These are phyloP conservation scores for Yamadazyma buinensis DNA, from an alignment of 1,139 yeast genomes.

Conservation along the genomic window DNA sequence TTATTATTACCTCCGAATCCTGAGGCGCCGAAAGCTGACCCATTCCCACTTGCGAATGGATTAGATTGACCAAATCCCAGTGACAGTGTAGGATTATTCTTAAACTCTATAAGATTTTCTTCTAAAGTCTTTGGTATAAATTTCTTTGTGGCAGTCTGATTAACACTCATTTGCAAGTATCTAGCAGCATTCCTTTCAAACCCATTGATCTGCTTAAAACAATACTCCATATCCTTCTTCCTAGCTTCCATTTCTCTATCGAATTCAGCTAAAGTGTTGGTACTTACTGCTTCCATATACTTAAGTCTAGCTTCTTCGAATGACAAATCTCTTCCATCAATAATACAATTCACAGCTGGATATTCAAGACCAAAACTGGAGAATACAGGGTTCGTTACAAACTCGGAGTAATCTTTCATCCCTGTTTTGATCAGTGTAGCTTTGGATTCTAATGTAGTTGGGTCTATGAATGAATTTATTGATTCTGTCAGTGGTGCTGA, in stretches of 20 bases:
- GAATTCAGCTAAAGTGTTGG: slow-evolving; percentile 33
- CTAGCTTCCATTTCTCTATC: slow-evolving; percentile 39
- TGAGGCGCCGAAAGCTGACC: slow-evolving; percentile 1
- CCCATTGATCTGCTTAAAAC: slow-evolving; percentile 32
- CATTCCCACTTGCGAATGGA: slow-evolving; percentile 7
- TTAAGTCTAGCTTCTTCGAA: slow-evolving; percentile 53
- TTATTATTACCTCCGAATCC: slow-evolving; percentile 6
- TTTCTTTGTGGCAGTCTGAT: slow-evolving; percentile 27
- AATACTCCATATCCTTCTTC: slow-evolving; percentile 43
- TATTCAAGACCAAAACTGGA: slow-evolving; percentile 25
- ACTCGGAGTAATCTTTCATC: slow-evolving; percentile 9
- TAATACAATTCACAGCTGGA: slow-evolving; percentile 32
- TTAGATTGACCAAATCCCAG: slow-evolving; percentile 4
- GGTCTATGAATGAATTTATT: slow-evolving; percentile 11
- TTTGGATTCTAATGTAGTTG: slow-evolving; percentile 10
- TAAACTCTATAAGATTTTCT: slow-evolving; percentile 18
- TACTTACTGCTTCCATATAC: slow-evolving; percentile 39
- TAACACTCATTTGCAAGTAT: slow-evolving; percentile 49
- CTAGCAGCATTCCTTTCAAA: slow-evolving; percentile 53
- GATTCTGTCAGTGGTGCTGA: slow-evolving; percentile 4
- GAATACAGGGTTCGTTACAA: slow-evolving; percentile 16
- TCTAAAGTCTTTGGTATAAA: slow-evolving; percentile 35
- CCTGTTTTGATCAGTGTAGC: slow-evolving; percentile 13
- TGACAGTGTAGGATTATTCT: slow-evolving; percentile 3
- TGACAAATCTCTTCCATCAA: slow-evolving; percentile 52